Evolutionary conservation across 2,329 filamentous ascomycete genomes (phyloP), one percentile per base, ranked within the genome.

Genomic region (Achaetomium macrosporum): DNA sequence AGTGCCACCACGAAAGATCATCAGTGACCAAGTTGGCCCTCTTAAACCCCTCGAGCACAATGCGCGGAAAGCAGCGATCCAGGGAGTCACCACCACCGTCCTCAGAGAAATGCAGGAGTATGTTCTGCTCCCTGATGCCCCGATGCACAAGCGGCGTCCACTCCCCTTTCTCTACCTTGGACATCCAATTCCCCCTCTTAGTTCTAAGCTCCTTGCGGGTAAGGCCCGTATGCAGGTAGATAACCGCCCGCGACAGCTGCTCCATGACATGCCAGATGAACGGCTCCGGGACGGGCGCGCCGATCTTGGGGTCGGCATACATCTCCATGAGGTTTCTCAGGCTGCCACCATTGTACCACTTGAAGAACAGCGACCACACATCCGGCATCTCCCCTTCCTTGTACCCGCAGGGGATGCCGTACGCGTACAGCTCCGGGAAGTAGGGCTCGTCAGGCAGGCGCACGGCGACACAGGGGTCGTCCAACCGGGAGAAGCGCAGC

Each of bases 251-350:
- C 4, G 33, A 12, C 17, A 59, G 51, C 53, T 60, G 57, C 20
- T 54, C 51, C 5, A 54, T 51, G 39, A 59, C 49, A 25, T 59
- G 52, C 57, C 58, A 60, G 47, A 60, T 47, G 11, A 60, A 59
- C 1, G 49, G 20, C 50, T 59, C 58, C 7, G 53, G 50, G 2
- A 60, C n/a, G n/a, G 8, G 37, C n/a, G 30, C 45, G 1, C 51
- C 47, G 1, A 35, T 42, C 2, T 29, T 25, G 1, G 17, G 16
- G 48, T 54, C 36, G 30, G 33, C 36, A 45, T 51, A 50, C 37
- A 51, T 51, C 12, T 54, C 45, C n/a, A 56, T 30, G 1, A 58
- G 40, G 19, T 53, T 55, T 16, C 16, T 19, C 12, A 60, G 39
- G 8, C 42, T 51, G 12, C 51, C 42, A 16, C 58, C 56, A 29